phyloP scores from a whole-genome alignment of 1,284 basidiomycete species.

The Ceratobasidium theobromae region DNA sequence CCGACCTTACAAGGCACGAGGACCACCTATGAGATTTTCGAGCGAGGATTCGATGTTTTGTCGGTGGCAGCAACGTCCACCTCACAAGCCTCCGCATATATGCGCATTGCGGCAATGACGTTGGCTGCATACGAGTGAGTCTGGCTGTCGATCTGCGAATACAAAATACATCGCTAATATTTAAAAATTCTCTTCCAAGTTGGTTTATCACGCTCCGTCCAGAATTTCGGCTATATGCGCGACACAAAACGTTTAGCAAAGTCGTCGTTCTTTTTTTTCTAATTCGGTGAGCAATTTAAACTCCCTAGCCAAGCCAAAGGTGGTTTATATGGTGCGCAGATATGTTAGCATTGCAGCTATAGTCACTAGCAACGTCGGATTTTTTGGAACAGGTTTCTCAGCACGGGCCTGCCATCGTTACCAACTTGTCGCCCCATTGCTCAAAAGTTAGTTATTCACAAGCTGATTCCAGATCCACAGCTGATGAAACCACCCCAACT shows the following conservation, averaged over 20 bases:
- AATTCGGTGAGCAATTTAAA: slow-evolving; percentile 16
- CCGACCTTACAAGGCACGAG: no score
- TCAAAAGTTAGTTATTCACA: slow-evolving; percentile 12
- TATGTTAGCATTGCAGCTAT: slow-evolving; percentile 28
- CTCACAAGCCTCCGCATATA: slow-evolving; percentile 18
- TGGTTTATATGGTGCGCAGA: neutral
- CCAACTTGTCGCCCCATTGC: slow-evolving; percentile 22
- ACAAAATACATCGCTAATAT: neutral
- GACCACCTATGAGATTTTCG: no score
- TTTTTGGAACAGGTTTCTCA: slow-evolving; percentile 29
- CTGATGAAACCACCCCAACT: no score
- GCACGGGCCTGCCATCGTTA: slow-evolving; percentile 14
- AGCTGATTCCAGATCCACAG: neutral
- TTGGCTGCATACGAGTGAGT: slow-evolving; percentile 28
- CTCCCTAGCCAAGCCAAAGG: neutral
- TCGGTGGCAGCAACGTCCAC: no score
- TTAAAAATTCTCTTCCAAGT: neutral
- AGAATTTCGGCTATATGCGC: slow-evolving; percentile 23
- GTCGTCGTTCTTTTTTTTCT: slow-evolving; percentile 1
- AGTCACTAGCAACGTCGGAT: slow-evolving; percentile 28
- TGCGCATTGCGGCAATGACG: slow-evolving; percentile 28
- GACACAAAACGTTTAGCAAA: slow-evolving; percentile 26
- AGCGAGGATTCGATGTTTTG: no score
- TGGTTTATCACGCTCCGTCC: slow-evolving; percentile 22
- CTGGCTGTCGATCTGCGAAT: neutral